These are phyloP conservation scores for Yamadazyma kanchanaburiensis DNA, from an alignment of 1,139 yeast genomes.

Conservation along the genomic window DNA sequence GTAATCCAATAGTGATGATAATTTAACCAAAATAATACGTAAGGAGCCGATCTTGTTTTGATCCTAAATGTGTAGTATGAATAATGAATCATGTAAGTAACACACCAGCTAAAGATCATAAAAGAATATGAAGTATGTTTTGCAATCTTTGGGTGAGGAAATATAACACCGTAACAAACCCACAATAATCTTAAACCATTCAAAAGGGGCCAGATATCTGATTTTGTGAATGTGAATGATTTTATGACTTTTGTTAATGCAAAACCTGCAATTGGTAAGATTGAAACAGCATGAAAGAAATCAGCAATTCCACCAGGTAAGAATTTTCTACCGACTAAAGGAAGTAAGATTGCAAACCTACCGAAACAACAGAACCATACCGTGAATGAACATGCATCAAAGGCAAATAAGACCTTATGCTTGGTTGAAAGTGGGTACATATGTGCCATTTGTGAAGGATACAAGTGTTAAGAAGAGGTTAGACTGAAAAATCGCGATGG, in stretches of 20 bases:
- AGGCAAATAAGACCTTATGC: constrained; percentile 32
- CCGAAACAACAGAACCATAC: constrained; percentile 52
- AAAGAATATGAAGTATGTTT: constrained; percentile 47
- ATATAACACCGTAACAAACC: constrained; percentile 45
- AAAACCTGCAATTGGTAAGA: constrained; percentile 29
- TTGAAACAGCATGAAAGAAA: constrained; percentile 48
- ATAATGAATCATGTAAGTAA: constrained; percentile 39
- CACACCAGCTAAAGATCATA: constrained; percentile 45
- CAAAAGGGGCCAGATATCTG: constrained; percentile 26
- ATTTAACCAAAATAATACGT: constrained; percentile 35
- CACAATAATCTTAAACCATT: constrained; percentile 35
- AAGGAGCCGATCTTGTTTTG: constrained; percentile 35
- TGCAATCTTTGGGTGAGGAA: constrained; percentile 47
- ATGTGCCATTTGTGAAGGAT: constrained; percentile 23
- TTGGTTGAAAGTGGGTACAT: constrained; percentile 35
- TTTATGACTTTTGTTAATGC: constrained; percentile 20
- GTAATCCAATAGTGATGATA: constrained; percentile 38
- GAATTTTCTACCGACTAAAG: constrained; percentile 59
- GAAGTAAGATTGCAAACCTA: constrained; percentile 51
- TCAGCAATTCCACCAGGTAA: constrained; percentile 71
- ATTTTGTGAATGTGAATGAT: constrained; percentile 5
- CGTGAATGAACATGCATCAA: constrained; percentile 35
- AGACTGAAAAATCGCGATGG: no score
- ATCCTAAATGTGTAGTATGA: constrained; percentile 47
- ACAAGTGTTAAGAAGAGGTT: no score